phyloP scores from a whole-genome alignment of 495 filamentous ascomycete genomes.

The Lasiosphaeria miniovina region DNA sequence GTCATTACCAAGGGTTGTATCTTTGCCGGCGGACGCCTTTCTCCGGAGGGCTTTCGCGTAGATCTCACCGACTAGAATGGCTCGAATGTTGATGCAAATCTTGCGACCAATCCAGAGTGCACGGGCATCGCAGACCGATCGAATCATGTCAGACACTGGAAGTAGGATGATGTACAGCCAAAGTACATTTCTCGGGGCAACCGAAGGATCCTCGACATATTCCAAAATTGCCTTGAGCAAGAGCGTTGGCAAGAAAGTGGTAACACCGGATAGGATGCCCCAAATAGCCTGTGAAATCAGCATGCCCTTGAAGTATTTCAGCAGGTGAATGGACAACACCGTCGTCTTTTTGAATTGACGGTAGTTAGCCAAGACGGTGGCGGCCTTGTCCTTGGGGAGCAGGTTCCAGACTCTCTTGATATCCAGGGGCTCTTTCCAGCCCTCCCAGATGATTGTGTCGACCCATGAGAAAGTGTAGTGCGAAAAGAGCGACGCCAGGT shows the following conservation, averaged over 20 bases:
- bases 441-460: slow-evolving; percentile 82
- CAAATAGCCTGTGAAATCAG: slow-evolving; percentile 76
- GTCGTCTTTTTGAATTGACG: slow-evolving; percentile 82
- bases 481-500: slow-evolving; percentile 82
- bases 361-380: slow-evolving; percentile 72
- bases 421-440: slow-evolving; percentile 83
- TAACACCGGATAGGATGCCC: slow-evolving; percentile 71
- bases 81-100: slow-evolving; percentile 86
- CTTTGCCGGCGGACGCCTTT: slow-evolving; percentile 75
- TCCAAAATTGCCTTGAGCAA: slow-evolving; percentile 87
- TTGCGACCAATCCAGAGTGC: slow-evolving; percentile 93
- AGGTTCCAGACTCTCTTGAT: slow-evolving; percentile 90
- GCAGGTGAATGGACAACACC: slow-evolving; percentile 72
- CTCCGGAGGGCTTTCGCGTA: slow-evolving; percentile 95
- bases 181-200: slow-evolving; percentile 79
- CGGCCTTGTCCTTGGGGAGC: slow-evolving; percentile 81
- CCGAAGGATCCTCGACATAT: slow-evolving; percentile 81
- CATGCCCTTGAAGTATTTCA: slow-evolving; percentile 75
- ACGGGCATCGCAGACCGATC: slow-evolving; percentile 78
- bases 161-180: slow-evolving; percentile 95
- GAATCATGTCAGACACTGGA: slow-evolving; percentile 71
- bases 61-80: slow-evolving; percentile 95
- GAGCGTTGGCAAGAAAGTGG: slow-evolving; percentile 89
- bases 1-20: slow-evolving; percentile 59
- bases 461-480: slow-evolving; percentile 88